Base-by-base conservation (phyloP, 2,329 filamentous ascomycete genomes). In the Colletotrichum zoysiae region DNA sequence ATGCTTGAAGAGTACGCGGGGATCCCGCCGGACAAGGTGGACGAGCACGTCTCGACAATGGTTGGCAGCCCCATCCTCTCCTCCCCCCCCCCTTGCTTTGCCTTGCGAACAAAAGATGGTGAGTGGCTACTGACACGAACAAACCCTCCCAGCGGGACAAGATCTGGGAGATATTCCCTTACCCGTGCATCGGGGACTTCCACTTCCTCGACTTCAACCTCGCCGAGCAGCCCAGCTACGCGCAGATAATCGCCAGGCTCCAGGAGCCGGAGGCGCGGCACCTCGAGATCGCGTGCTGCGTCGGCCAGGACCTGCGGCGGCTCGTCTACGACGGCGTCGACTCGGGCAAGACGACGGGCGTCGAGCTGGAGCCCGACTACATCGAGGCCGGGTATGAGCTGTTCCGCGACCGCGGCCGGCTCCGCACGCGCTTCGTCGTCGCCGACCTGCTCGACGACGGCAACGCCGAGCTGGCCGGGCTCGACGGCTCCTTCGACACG, bases 231-330 rank as follows among this genome's bases (percentile, higher is more conserved):
- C 16, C 63, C 1, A 48, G 33, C 2, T 75, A 75, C 55, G 65
- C 61, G 23, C 51, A 46, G 12, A 71, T 77, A n/a, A 48, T 78
- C 8, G 65, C 67, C 58, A 65, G n/a, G 66, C 61, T 73, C 3
- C 70, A 70, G 35, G 74, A 59, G 57, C 67, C 48, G 44, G 64
- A 50, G 9, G 73, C 73, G 3, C 65, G 53, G 12, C 76, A 78
- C 63, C 65, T 79, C 7, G 78, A 79, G 40, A 61, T 80, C 14
- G 78, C 77, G 16, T 78, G 78, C 61, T 78, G 78, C 66, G 76
- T 79, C 40, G 78, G 76, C 2, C 77, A 79, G 46, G 78, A 78
- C 58, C 70, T 79, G 12, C 77, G 77, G 8, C 67, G 75, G 59
- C 67, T 79, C 20, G 74, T 77, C 4, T 61, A 69, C 38, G 76